Evolutionary conservation across 73 alveolate genomes (phyloP), one percentile per base, ranked within the genome.

Genomic region (Tetrahymena borealis): DNA sequence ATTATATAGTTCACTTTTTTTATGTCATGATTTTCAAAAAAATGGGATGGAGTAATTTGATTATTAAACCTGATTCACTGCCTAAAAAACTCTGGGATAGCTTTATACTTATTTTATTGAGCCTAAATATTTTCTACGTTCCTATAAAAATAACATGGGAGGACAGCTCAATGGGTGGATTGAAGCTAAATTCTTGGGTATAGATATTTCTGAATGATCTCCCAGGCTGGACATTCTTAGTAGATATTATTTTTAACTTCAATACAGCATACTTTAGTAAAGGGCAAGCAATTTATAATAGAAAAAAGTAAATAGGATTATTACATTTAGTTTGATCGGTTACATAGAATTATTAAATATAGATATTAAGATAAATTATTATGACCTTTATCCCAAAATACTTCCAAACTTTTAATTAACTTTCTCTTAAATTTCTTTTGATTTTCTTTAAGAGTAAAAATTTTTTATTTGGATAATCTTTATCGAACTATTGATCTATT

Each of bases 201-300:
- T 15, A 60, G 85, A 60, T 79, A 79, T 33, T 93, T 10, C 78
- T 93, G 39, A 92, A 93, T 32, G 39, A 41, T 32, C 79, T 93
- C 31, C 95, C 95, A 8, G 90, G 93, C 11, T 93, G 93, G 95
- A 40, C 96, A 38, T 96, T 94, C 94, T 39, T 93, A 32, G 91
- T 91, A n/a, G 98, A 96, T 78, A 78, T 96, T 15, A 32, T 96
- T n/a, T 77, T 96, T 38, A 92, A 96, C 91, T 96, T 96, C 43
- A 91, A 94, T 16, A 96, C 97, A 24, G 98, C 98, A 18, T 96
- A 91, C 92, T 96, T 94, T 78, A 96, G 95, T 90, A 41, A 94
- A 39, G 96, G 97, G 8, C 93, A 95, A n/a, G 43, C 94, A 90
- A 96, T 91, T 33, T 95, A 94, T 28, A 91, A 94, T 60, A 60